Evolutionary conservation across 2,329 filamentous ascomycete species (phyloP).

Genomic region (Ceratocystis papillata): DNA sequence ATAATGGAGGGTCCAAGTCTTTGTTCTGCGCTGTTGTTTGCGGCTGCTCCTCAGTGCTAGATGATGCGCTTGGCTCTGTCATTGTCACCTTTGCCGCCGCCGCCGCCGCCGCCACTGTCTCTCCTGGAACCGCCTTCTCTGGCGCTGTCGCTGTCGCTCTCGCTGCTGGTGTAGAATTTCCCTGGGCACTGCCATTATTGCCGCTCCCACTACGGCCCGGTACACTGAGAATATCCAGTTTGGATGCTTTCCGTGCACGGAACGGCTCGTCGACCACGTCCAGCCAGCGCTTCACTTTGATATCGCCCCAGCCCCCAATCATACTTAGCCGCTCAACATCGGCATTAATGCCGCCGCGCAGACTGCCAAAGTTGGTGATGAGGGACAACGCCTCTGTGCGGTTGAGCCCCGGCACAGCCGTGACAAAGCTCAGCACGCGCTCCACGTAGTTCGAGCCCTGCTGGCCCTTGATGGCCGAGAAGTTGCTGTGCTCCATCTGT

Average conservation of each 20-base stretch:
- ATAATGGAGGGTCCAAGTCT: constrained; percentile 34
- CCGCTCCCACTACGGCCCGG: constrained; percentile 5
- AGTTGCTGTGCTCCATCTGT: constrained; percentile 73
- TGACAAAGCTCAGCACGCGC: constrained; percentile 83
- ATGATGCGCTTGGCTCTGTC: not conserved
- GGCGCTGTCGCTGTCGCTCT: not conserved
- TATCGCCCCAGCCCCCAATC: constrained; percentile 89
- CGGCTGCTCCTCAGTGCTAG: not conserved
- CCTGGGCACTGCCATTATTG: not conserved
- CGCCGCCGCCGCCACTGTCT: not conserved
- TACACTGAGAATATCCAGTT: constrained; percentile 29
- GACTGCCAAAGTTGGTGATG: constrained; percentile 82
- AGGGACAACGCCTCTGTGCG: constrained; percentile 87
- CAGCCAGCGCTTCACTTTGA: constrained; percentile 83
- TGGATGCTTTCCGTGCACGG: constrained; percentile 60
- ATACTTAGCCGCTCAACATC: constrained; percentile 71
- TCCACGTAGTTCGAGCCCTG: constrained; percentile 78
- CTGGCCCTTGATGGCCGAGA: constrained; percentile 72
- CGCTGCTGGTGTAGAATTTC: not conserved
- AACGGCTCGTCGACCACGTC: constrained; percentile 77
- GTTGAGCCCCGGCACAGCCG: constrained; percentile 78
- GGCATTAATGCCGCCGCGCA: constrained; percentile 79
- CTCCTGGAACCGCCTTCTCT: not conserved
- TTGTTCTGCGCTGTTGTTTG: constrained; percentile 32
- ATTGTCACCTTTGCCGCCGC: not conserved